Conservation (phyloP, 2,329 filamentous ascomycete species). For the Colletotrichum chlorophyti region DNA sequence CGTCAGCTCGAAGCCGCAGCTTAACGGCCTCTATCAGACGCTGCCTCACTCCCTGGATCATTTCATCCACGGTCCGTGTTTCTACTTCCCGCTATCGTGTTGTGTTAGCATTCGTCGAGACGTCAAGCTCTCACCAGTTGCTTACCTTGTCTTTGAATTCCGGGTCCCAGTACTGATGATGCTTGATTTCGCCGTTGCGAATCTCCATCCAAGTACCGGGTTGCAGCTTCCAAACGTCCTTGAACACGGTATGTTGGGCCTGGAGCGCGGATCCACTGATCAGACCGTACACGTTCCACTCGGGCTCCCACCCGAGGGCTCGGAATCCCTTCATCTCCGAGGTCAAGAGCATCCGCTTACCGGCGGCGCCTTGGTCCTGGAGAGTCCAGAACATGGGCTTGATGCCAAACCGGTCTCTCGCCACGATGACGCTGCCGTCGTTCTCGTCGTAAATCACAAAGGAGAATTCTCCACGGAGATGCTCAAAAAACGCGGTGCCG, state of each 20-base stretch:
- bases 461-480: slow-evolving; percentile 62
- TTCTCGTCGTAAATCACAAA: slow-evolving; percentile 56
- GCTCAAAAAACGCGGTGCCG: slow-evolving; percentile 45
- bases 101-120: background rate
- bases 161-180: slow-evolving; percentile 59
- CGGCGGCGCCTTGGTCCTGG: slow-evolving; percentile 33
- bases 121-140: background rate
- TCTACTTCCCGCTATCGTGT: slow-evolving; percentile 42
- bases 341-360: slow-evolving; percentile 51
- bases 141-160: slow-evolving; percentile 58
- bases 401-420: slow-evolving; percentile 61
- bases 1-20: slow-evolving; percentile 62
- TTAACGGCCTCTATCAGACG: slow-evolving; percentile 57
- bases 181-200: slow-evolving; percentile 42
- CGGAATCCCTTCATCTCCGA: slow-evolving; percentile 62
- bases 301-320: slow-evolving; percentile 55
- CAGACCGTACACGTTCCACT: slow-evolving; percentile 59
- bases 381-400: slow-evolving; percentile 62
- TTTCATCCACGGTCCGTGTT: slow-evolving; percentile 53
- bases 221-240: slow-evolving; percentile 50
- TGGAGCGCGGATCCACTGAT: slow-evolving; percentile 49
- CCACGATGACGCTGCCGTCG: slow-evolving; percentile 50
- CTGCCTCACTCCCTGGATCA: slow-evolving; percentile 56
- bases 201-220: slow-evolving; percentile 52
- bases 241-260: slow-evolving; percentile 56